Evolutionary conservation across 176 grass and related monocot species (phyloP), one percentile per base, ranked within the genome.

Genomic region (Areca catechu): DNA sequence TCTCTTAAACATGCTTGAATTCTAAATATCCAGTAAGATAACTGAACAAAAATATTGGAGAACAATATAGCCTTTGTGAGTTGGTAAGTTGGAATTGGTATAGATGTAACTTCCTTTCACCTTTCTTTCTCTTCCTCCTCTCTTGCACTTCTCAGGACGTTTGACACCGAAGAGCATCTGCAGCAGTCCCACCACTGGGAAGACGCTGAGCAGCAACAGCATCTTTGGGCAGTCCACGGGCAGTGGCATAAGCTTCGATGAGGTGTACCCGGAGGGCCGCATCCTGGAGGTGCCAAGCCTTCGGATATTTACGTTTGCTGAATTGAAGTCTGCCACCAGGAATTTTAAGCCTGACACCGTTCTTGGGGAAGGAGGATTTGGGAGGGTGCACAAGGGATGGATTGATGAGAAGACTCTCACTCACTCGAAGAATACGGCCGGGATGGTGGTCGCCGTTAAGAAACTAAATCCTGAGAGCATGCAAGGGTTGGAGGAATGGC

Each of bases 381-480:
- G 89, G 5, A 55, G 58, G 57, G 89, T 93, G 2, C 84, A 93
- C 69, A 93, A 93, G 72, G 89, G 89, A 0, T 88, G 83, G 83
- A 77, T 80, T 24, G 80, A 93, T 61, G 89, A 88, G 74, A 78
- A 76, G 60, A 81, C 67, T 17, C 79, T 84, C 53, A 84, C 73
- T 69, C 89, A 80, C 5, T 24, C 83, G 64, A 94, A 81, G 66
- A 88, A 58, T 67, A 54, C 22, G 63, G 16, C 72, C 24, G 89
- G 84, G 16, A 51, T 88, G 73, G 58, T 88, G 58, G 84, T 94
- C 63, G 89, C 89, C 14, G 83, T 94, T 64, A 94, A 94, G 77
- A 94, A 84, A 84, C 71, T 94, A 76, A 94, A 84, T 54, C 66
- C 50, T 12, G 89, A 94, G 80, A 84, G 89, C 80, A 18, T 94